These are phyloP conservation scores for Trametes cinnabarina DNA, from an alignment of 768 basidiomycete genomes.

Conservation along the genomic window DNA sequence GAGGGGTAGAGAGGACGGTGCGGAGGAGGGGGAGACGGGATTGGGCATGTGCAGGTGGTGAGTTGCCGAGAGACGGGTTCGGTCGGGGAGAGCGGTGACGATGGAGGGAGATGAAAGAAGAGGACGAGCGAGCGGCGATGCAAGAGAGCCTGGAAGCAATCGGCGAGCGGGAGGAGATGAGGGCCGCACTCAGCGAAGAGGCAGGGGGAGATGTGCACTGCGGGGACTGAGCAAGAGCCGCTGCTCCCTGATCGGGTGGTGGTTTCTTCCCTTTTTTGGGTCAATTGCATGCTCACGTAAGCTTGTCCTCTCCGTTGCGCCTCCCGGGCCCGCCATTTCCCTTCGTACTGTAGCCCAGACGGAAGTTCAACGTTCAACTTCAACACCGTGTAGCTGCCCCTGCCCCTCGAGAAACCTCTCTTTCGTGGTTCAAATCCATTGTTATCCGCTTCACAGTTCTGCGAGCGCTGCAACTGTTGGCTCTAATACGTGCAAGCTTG, in stretches of 20 bases:
- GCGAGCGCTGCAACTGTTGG: no score
- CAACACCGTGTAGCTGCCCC: no score
- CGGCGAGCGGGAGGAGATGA: background rate
- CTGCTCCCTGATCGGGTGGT: constrained; percentile 9
- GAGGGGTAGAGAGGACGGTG: constrained; percentile 23
- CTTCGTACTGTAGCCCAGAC: no score
- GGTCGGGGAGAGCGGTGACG: constrained; percentile 14
- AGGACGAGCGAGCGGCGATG: background rate
- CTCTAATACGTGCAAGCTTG: no score
- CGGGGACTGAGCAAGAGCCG: background rate
- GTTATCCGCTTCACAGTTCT: no score
- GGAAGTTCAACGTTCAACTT: no score
- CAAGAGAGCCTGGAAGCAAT: background rate
- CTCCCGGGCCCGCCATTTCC: background rate
- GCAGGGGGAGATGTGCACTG: background rate
- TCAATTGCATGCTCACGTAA: constrained; percentile 15
- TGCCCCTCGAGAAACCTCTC: no score
- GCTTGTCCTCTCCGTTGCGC: background rate
- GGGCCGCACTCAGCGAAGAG: background rate
- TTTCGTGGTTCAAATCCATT: no score
- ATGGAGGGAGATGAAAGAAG: constrained; percentile 20
- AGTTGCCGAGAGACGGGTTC: constrained; percentile 4
- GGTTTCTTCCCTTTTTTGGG: constrained; percentile 10
- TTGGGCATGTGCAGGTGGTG: constrained; percentile 20
- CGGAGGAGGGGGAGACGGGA: constrained; percentile 20